These are phyloP conservation scores for Fusarium nurragi DNA, from an alignment of 2,329 filamentous ascomycete species.

Conservation along the genomic window DNA sequence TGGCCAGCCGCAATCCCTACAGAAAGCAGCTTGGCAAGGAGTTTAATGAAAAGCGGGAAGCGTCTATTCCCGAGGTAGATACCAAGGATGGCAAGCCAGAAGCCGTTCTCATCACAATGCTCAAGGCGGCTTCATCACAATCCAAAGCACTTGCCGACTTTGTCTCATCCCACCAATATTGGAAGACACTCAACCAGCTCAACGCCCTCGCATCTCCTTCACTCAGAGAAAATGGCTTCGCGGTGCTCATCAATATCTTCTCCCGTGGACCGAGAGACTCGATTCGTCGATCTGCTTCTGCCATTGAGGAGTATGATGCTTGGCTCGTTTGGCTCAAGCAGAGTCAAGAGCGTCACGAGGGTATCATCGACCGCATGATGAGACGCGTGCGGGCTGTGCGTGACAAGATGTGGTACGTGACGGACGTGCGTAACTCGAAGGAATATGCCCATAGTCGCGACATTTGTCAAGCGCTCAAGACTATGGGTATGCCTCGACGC, in stretches of 20 bases:
- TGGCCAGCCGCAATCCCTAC: constrained; percentile 68
- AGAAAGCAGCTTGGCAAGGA: constrained; percentile 49
- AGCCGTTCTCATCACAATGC: constrained; percentile 73
- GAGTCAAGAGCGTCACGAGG: constrained; percentile 80
- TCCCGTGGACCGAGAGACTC: constrained; percentile 75
- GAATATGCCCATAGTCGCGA: constrained; percentile 88
- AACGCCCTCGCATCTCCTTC: constrained; percentile 68
- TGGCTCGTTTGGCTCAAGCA: constrained; percentile 87
- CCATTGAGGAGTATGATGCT: constrained; percentile 80
- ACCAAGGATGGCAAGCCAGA: constrained; percentile 55
- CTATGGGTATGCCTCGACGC: constrained; percentile 78
- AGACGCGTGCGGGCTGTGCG: constrained; percentile 77
- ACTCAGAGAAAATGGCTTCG: constrained; percentile 73
- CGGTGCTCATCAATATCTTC: constrained; percentile 78
- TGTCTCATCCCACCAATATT: constrained; percentile 84
- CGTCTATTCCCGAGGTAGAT: constrained; percentile 14
- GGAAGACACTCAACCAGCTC: constrained; percentile 81
- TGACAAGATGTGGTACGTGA: constrained; percentile 99
- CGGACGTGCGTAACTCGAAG: constrained; percentile 89
- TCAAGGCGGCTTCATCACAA: constrained; percentile 78
- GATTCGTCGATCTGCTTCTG: constrained; percentile 73
- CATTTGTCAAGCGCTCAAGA: constrained; percentile 86
- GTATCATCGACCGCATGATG: constrained; percentile 78
- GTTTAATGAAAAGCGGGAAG: constrained; percentile 10
- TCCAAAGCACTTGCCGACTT: constrained; percentile 84